Evolutionary conservation across 108 stramenopile genomes (phyloP), one percentile per base, ranked within the genome.

Genomic region (Craspedostauros australis): DNA sequence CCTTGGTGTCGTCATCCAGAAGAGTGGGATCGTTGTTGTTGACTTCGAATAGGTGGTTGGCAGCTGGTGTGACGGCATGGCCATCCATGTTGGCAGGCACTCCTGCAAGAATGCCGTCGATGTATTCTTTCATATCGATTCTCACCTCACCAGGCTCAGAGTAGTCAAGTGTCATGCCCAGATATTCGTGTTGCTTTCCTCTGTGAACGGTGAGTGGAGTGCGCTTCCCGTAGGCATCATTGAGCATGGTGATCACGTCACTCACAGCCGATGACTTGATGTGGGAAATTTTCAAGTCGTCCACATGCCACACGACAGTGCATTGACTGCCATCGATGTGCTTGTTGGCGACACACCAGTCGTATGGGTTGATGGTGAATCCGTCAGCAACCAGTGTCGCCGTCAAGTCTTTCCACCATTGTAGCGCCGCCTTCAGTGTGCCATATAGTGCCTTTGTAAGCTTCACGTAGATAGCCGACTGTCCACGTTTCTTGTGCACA

Each of bases 331-430:
- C 61, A 7, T 73, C 27, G 0, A 66, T 39, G 7, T 42, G 60
- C 25, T 57, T 60, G 54, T 78, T 78, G 3, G 67, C 65, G 11
- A 73, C 37, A 40, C 76, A 78, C 28, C 34, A 27, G 49, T 78
- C 68, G 50, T 70, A 73, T 12, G 72, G 67, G 45, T 78, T 78
- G 1, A 63, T 11, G 6, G 29, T 39, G 43, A 70, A 78, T 18
- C 72, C 76, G 26, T 15, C 12, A 16, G 44, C 43, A n/a, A 31
- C 11, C 1, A 60, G 33, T 8, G 43, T 44, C n/a, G 15, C 43
- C 7, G 43, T 16, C 7, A n/a, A n/a, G n/a, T n/a, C n/a, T n/a
- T n/a, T 44, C n/a, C n/a, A n/a, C n/a, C n/a, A n/a, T n/a, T n/a
- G n/a, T n/a, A n/a, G n/a, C n/a, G n/a, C n/a, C n/a, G 43, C 43